These are phyloP conservation scores for Eucalyptus regnans DNA, from an alignment of 345 rosid genomes.

Conservation along the genomic window DNA sequence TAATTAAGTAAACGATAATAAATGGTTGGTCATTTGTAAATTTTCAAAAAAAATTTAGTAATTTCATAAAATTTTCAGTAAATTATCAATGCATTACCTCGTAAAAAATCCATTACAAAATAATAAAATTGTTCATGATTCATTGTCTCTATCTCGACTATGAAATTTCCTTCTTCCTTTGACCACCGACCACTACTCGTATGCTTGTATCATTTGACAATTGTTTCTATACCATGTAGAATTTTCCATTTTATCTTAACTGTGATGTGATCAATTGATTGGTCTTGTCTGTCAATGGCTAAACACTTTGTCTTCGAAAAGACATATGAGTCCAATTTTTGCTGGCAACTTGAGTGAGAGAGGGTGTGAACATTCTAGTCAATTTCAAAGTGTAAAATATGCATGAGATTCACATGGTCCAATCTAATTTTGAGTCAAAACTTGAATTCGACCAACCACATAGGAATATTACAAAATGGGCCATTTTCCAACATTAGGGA, in stretches of 20 bases:
- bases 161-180: background rate
- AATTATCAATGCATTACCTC: background rate
- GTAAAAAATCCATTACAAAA: background rate
- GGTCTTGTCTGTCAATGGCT: background rate
- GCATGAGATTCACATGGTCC: background rate
- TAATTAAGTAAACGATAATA: background rate
- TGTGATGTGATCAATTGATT: background rate
- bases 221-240: background rate
- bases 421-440: background rate
- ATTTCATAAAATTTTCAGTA: background rate
- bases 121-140: background rate
- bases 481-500: background rate
- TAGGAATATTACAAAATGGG: background rate
- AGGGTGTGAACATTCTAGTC: background rate
- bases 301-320: background rate
- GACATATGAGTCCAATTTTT: background rate
- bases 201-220: background rate
- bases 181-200: background rate
- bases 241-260: background rate
- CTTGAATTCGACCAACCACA: background rate
- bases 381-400: background rate
- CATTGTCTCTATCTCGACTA: background rate
- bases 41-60: background rate
- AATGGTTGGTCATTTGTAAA: background rate
- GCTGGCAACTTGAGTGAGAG: background rate